phyloP scores from a whole-genome alignment of 2,329 filamentous ascomycete genomes.

The Zymoseptoria tritici region DNA sequence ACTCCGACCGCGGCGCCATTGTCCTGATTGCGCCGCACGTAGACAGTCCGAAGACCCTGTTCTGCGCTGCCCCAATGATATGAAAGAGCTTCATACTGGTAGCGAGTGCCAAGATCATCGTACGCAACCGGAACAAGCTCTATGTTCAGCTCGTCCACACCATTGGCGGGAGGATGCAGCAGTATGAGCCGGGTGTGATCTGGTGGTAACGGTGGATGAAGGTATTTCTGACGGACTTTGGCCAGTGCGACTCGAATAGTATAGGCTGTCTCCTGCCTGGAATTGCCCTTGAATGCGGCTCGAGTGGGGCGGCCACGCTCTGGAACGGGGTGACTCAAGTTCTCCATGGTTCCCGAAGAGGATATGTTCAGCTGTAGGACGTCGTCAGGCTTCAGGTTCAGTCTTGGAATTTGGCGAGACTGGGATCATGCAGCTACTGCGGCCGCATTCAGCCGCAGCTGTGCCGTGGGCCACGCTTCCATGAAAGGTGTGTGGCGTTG shows the following conservation, averaged over 20 bases:
- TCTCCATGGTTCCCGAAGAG: background rate
- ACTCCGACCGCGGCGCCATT: background rate
- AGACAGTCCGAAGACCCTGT: background rate
- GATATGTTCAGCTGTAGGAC: background rate
- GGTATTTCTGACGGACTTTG: background rate
- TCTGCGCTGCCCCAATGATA: background rate
- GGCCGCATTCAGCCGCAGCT: background rate
- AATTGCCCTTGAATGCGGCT: background rate
- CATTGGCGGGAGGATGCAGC: background rate
- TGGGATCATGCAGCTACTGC: background rate
- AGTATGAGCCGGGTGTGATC: background rate
- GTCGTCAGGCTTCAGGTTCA: background rate
- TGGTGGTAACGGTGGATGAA: background rate
- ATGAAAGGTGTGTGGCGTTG: background rate
- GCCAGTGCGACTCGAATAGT: background rate
- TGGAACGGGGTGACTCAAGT: background rate
- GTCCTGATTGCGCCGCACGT: background rate
- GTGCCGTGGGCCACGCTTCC: background rate
- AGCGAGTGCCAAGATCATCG: background rate
- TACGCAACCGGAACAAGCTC: background rate
- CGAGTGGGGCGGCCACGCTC: background rate
- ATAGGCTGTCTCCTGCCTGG: background rate
- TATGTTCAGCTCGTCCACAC: background rate
- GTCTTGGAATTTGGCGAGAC: background rate
- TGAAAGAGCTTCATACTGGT: background rate